Evolutionary conservation across 2,329 filamentous ascomycete species (phyloP).

Genomic region (Aureobasidium lini): DNA sequence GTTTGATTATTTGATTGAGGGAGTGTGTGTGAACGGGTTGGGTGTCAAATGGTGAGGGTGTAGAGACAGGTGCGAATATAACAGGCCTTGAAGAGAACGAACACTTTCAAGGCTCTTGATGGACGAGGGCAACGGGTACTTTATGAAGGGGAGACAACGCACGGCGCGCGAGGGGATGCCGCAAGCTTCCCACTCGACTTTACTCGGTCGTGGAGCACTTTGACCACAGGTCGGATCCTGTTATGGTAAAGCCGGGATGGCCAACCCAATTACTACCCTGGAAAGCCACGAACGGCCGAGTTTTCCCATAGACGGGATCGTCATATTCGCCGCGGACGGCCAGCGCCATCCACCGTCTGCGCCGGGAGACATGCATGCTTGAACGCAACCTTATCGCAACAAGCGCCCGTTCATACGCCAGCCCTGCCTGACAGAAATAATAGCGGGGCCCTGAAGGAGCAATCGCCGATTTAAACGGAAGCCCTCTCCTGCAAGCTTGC

Average conservation of each 20-base stretch:
- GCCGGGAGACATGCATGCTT: conserved; percentile 13
- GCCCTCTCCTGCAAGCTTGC: neutral
- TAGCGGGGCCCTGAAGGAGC: conserved; percentile 6
- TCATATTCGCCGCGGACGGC: conserved; percentile 10
- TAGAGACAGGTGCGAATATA: neutral
- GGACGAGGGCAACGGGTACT: conserved; percentile 6
- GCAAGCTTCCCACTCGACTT: conserved; percentile 7
- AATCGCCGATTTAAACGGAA: conserved; percentile 4
- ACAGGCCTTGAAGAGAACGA: neutral
- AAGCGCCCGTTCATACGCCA: conserved; percentile 6
- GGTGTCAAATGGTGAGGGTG: neutral
- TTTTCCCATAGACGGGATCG: conserved; percentile 1
- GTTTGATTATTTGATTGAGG: neutral
- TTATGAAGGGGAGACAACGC: conserved; percentile 6
- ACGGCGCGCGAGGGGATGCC: conserved; percentile 11
- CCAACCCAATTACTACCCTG: conserved; percentile 8
- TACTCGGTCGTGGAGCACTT: conserved; percentile 10
- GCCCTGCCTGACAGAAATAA: conserved; percentile 6
- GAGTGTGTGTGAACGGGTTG: neutral
- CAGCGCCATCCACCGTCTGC: conserved; percentile 6
- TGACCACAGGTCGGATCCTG: conserved; percentile 1
- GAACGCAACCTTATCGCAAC: conserved; percentile 15
- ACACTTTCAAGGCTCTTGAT: neutral
- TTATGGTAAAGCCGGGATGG: conserved; percentile 7
- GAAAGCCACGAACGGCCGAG: conserved; percentile 12